Evolutionary conservation across 2,329 filamentous ascomycete species (phyloP).

Genomic region (Cytospora piceae): DNA sequence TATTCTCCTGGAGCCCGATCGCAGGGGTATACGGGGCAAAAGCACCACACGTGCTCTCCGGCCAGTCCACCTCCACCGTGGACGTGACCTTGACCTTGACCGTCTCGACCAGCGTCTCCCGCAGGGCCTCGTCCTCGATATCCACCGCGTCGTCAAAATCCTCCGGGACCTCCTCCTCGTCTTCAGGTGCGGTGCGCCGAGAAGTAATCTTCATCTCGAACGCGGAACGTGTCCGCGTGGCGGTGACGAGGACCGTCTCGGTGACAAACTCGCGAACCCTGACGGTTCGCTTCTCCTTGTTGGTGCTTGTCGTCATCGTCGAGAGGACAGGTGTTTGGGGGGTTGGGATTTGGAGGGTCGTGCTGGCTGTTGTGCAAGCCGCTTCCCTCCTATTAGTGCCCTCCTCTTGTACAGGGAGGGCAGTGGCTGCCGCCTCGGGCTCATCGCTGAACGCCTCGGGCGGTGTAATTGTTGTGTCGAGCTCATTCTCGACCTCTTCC

Average conservation of each 20-base stretch:
- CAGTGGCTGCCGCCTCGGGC: neutral
- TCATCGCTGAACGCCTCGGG: neutral
- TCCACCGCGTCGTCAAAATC: neutral
- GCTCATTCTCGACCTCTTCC: neutral
- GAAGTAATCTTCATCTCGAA: neutral
- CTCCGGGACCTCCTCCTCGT: neutral
- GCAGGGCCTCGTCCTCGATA: neutral
- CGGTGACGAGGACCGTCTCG: slow-evolving; percentile 36
- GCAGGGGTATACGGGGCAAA: neutral
- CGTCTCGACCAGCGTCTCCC: slow-evolving; percentile 27
- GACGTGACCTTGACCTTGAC: slow-evolving; percentile 34
- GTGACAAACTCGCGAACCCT: slow-evolving; percentile 34
- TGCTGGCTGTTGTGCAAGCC: neutral
- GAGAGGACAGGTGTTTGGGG: neutral
- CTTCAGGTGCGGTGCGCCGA: neutral
- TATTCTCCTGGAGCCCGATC: neutral
- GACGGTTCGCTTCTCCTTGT: neutral
- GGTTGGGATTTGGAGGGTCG: neutral
- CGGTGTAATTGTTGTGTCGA: neutral
- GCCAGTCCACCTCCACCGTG: slow-evolving; percentile 23
- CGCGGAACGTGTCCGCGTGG: slow-evolving; percentile 19
- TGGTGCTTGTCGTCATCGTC: neutral
- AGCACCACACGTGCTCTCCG: neutral
- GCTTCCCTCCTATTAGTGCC: neutral
- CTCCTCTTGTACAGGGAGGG: neutral